phyloP scores from a whole-genome alignment of 768 basidiomycete species.

The Serendipita sp. region DNA sequence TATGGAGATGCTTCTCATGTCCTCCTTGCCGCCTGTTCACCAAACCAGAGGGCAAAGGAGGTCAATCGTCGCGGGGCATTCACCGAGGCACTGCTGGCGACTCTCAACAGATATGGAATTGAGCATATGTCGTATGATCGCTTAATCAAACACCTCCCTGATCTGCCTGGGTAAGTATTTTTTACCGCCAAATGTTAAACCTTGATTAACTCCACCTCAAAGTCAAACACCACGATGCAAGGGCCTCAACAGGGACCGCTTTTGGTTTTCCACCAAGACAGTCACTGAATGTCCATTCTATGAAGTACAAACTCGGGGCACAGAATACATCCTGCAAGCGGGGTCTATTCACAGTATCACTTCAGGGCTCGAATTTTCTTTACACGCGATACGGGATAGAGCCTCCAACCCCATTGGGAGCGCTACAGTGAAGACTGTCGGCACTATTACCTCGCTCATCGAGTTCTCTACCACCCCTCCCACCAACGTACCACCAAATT shows the following conservation, averaged over 20 bases:
- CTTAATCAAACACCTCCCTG: constrained; percentile 20
- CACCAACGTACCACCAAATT: constrained; percentile 38
- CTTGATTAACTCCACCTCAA: background rate
- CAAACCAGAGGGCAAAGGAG: constrained; percentile 41
- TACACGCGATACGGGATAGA: constrained; percentile 26
- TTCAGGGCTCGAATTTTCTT: constrained; percentile 44
- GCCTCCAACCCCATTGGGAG: constrained; percentile 50
- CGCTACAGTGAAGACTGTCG: constrained; percentile 33
- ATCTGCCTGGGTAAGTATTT: background rate
- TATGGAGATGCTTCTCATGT: constrained; percentile 31
- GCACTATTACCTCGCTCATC: constrained; percentile 34
- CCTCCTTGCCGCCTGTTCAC: constrained; percentile 40
- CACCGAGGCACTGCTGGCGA: constrained; percentile 36
- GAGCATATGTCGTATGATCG: constrained; percentile 37
- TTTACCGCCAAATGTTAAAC: too few relatives aligned
- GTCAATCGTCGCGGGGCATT: constrained; percentile 49
- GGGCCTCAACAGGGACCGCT: constrained; percentile 32
- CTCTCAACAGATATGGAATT: constrained; percentile 31
- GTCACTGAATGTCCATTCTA: constrained; percentile 35
- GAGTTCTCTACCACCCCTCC: constrained; percentile 23
- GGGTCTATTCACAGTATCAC: constrained; percentile 49
- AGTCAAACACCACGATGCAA: constrained; percentile 36
- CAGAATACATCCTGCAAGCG: constrained; percentile 40
- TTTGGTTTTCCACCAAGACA: constrained; percentile 36
- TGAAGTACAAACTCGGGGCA: constrained; percentile 22